Percentiles rank a stretch among this genome's conserved stretches.
These are phyloP conservation scores for Yamadazyma akitaensis DNA, from an alignment of 805 yeast genomes.

Conservation along the genomic window DNA sequence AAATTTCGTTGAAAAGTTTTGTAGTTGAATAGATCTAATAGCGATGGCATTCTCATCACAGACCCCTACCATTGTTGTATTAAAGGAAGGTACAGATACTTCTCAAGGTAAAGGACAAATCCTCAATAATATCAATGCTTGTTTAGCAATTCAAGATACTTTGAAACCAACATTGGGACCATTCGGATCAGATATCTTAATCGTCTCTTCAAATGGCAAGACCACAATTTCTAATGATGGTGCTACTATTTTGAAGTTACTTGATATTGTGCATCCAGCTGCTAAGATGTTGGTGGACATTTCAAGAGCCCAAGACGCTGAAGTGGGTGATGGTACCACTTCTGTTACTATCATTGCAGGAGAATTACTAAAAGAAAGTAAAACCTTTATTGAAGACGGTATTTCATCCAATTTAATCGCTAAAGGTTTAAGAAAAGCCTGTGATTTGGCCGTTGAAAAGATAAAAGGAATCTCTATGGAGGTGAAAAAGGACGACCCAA, in stretches of 20 bases:
- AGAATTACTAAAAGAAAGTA: constrained; percentile 88
- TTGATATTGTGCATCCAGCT: constrained; percentile 98
- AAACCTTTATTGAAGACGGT: constrained; percentile 91
- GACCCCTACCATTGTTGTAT: constrained; percentile 96
- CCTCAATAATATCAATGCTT: constrained; percentile 92
- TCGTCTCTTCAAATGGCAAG: constrained; percentile 77
- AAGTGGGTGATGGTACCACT: constrained; percentile 98
- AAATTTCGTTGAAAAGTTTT: constrained; percentile 5
- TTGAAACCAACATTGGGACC: constrained; percentile 95
- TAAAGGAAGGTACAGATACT: constrained; percentile 96
- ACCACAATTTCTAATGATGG: constrained; percentile 98
- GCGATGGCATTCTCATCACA: constrained; percentile 87
- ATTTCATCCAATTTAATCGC: constrained; percentile 85
- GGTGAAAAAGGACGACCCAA: constrained; percentile 49
- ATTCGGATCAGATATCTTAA: constrained; percentile 90
- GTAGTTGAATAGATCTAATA: not conserved
- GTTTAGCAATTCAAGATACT: constrained; percentile 95
- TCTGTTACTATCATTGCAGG: constrained; percentile 95
- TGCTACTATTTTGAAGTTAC: constrained; percentile 86
- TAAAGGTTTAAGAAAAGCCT: constrained; percentile 84
- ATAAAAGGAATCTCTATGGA: constrained; percentile 74
- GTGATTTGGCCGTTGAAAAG: constrained; percentile 67
- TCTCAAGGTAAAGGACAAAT: constrained; percentile 97
- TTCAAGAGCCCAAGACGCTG: constrained; percentile 95
- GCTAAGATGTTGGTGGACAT: constrained; percentile 94